phyloP scores from a whole-genome alignment of 2,329 filamentous ascomycete species.

The Thelonectria blattea region DNA sequence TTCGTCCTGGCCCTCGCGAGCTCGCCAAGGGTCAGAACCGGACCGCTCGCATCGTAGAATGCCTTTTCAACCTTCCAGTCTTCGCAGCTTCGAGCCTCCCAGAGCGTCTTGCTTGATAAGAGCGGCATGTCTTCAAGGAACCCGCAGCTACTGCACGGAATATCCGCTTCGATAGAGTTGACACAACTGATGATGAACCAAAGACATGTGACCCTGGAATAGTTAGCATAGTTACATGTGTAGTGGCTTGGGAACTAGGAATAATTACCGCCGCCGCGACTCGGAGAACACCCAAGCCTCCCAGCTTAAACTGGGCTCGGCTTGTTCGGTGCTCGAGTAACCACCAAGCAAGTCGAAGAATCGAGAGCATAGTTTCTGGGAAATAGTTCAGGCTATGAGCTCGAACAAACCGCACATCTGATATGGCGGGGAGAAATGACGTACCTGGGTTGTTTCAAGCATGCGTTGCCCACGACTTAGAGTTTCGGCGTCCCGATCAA shows the following conservation, averaged over 20 bases:
- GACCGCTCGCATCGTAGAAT: slow-evolving; percentile 21
- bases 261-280: slow-evolving; percentile 35
- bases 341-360: slow-evolving; percentile 14
- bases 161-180: slow-evolving; percentile 24
- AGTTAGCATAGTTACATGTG: not conserved
- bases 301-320: slow-evolving; percentile 32
- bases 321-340: slow-evolving; percentile 25
- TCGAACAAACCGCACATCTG: not conserved
- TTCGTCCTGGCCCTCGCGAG: slow-evolving; percentile 17
- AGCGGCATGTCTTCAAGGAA: slow-evolving; percentile 23
- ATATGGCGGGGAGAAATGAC: not conserved
- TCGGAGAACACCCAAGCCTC: slow-evolving; percentile 42
- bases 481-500: slow-evolving; percentile 22
- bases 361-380: slow-evolving; percentile 23
- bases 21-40: slow-evolving; percentile 29
- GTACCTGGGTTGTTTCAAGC: slow-evolving; percentile 30
- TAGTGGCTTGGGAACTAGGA: fast-evolving
- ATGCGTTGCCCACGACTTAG: slow-evolving; percentile 11
- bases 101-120: slow-evolving; percentile 28
- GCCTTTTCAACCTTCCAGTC: slow-evolving; percentile 37
- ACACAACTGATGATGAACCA: slow-evolving; percentile 36
- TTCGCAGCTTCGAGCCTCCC: slow-evolving; percentile 35
- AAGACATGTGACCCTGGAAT: slow-evolving; percentile 28
- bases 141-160: slow-evolving; percentile 11
- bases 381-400: not conserved